These are phyloP conservation scores for Viridothelium virens DNA, from an alignment of 495 filamentous ascomycete species.

Conservation along the genomic window DNA sequence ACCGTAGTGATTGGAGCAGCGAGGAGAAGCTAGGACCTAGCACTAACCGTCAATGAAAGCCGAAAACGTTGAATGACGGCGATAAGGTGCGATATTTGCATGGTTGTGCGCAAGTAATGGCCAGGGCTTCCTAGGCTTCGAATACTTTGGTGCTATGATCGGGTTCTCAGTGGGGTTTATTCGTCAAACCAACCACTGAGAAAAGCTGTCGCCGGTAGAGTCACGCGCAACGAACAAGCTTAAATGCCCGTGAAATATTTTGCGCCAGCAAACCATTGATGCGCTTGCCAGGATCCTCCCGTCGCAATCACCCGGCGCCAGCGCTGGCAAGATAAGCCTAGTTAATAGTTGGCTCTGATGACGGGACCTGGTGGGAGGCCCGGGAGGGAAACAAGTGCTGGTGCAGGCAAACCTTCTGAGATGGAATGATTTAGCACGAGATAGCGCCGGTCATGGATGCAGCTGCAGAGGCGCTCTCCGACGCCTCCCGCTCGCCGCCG, in stretches of 20 bases:
- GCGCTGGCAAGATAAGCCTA: background rate
- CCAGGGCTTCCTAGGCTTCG: background rate
- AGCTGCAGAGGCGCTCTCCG: slow-evolving; percentile 7
- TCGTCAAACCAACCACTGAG: background rate
- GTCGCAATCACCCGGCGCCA: background rate
- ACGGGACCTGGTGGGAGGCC: too few species aligned
- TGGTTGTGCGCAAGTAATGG: background rate
- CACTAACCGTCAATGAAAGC: background rate
- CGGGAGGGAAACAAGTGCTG: too few species aligned
- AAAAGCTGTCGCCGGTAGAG: background rate
- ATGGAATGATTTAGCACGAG: too few species aligned
- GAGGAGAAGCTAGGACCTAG: background rate
- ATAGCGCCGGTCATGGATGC: background rate
- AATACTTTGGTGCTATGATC: background rate
- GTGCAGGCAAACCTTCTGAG: too few species aligned
- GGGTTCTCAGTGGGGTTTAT: background rate
- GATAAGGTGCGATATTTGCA: background rate
- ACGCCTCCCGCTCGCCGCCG: slow-evolving; percentile 8
- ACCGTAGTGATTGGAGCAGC: background rate
- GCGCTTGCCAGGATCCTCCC: slow-evolving; percentile 1
- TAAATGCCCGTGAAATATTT: background rate
- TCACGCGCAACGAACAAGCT: background rate
- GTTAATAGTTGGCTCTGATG: too few species aligned
- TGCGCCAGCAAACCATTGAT: background rate
- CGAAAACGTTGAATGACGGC: background rate